Conservation (phyloP, 2,329 filamentous ascomycete species). For the Exophiala viscosa region DNA sequence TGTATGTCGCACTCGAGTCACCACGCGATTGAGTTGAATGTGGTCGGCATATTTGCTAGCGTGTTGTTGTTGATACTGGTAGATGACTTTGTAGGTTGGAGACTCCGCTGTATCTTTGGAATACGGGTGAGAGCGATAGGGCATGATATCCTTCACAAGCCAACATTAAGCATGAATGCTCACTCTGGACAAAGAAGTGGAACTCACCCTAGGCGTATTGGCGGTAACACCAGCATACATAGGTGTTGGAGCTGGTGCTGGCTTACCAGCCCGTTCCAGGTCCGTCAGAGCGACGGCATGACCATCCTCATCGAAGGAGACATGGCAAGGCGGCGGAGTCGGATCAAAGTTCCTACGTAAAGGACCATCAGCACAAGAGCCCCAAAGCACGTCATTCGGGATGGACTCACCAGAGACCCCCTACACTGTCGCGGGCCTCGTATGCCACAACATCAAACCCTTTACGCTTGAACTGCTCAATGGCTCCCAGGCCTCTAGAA, state of each 20-base stretch:
- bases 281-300: conserved; percentile 8
- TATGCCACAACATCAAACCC: conserved; percentile 10
- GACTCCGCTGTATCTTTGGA: conserved; percentile 4
- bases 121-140: conserved; percentile 13
- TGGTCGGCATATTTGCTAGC: conserved; percentile 3
- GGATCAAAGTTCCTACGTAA: conserved; percentile 10
- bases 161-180: background rate
- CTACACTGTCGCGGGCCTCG: conserved; percentile 11
- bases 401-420: conserved; percentile 8
- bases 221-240: conserved; percentile 14
- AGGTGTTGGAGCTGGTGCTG: conserved; percentile 9
- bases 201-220: conserved; percentile 9
- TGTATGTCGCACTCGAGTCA: conserved; percentile 7
- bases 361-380: background rate
- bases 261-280: conserved; percentile 2
- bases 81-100: conserved; percentile 11
- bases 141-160: conserved; percentile 12
- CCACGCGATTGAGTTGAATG: conserved; percentile 5
- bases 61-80: conserved; percentile 8
- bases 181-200: background rate
- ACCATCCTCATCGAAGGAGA: conserved; percentile 10
- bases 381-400: background rate
- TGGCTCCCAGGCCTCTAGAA: conserved; percentile 10
- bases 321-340: conserved; percentile 5
- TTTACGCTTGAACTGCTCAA: conserved; percentile 13